Evolutionary conservation across 495 filamentous ascomycete genomes (phyloP).

Genomic region (Letharia lupina): DNA sequence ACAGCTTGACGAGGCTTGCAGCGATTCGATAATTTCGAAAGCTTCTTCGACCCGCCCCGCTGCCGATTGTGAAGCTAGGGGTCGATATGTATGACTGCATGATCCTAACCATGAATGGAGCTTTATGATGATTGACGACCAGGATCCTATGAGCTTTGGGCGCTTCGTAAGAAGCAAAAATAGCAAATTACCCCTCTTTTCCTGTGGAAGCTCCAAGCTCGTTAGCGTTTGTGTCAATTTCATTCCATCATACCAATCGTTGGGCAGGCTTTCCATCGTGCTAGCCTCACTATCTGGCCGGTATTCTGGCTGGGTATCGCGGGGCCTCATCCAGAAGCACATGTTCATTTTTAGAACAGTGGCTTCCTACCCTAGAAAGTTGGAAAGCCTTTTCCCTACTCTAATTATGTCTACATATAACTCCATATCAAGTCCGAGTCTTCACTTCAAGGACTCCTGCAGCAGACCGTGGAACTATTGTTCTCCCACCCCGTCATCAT

Average conservation of each 20-base stretch:
- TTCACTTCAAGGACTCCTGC: conserved; percentile 24
- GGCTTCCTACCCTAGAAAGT: conserved; percentile 18
- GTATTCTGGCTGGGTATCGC: conserved; percentile 8
- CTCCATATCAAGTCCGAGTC: conserved; percentile 20
- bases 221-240: not conserved
- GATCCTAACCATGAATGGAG: conserved; percentile 2
- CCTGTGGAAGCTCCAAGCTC: not conserved
- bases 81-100: not conserved
- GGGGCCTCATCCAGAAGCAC: conserved; percentile 8
- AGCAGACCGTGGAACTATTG: conserved; percentile 27
- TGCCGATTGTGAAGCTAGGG: not conserved
- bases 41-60: conserved; percentile 3
- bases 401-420: conserved; percentile 22
- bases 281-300: conserved; percentile 5
- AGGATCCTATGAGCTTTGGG: conserved; percentile 1
- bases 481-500: conserved; percentile 20
- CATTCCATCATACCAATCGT: not conserved
- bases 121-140: conserved; percentile 1
- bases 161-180: conserved; percentile 9
- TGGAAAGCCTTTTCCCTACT: conserved; percentile 8
- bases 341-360: conserved; percentile 26
- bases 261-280: not conserved
- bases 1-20: not conserved
- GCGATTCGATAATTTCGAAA: conserved; percentile 7
- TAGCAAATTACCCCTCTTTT: conserved; percentile 18